These are phyloP conservation scores for Scleromitrula shiraiana DNA, from an alignment of 2,329 filamentous ascomycete genomes.

Conservation along the genomic window DNA sequence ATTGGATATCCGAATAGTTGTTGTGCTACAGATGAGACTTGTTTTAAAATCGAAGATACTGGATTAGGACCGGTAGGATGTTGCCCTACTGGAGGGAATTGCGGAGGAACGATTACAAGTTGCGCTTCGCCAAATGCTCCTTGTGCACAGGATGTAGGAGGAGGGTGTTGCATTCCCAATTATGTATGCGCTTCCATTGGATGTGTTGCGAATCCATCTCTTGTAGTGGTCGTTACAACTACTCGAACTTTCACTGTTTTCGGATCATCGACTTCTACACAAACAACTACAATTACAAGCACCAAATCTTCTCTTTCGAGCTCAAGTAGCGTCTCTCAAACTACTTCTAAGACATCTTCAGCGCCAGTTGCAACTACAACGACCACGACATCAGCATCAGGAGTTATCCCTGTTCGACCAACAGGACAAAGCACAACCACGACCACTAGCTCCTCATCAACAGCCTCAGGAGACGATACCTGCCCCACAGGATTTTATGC, in stretches of 20 bases:
- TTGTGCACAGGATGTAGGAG: constrained; percentile 57
- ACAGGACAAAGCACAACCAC: constrained; percentile 35
- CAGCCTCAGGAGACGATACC: constrained; percentile 20
- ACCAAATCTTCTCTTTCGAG: not conserved
- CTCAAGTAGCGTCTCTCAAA: constrained; percentile 8
- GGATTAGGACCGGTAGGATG: constrained; percentile 64
- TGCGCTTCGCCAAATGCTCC: constrained; percentile 56
- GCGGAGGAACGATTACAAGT: constrained; percentile 52
- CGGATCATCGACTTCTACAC: constrained; percentile 8
- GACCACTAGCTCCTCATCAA: constrained; percentile 20
- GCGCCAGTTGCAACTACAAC: constrained; percentile 30
- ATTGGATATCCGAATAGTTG: constrained; percentile 65
- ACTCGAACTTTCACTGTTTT: constrained; percentile 14
- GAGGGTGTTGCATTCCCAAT: constrained; percentile 68
- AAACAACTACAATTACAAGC: constrained; percentile 28
- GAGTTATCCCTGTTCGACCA: constrained; percentile 41
- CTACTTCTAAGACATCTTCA: constrained; percentile 15
- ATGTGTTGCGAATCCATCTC: constrained; percentile 40
- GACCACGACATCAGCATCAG: constrained; percentile 33
- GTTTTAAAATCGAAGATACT: constrained; percentile 54
- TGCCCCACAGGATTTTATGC: constrained; percentile 92
- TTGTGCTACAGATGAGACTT: constrained; percentile 58
- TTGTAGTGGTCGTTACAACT: constrained; percentile 17
- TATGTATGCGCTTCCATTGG: constrained; percentile 62
- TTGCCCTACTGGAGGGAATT: constrained; percentile 58